Evolutionary conservation across 139 green algal genomes (phyloP).

Genomic region (Tetradesmus obliquus): DNA sequence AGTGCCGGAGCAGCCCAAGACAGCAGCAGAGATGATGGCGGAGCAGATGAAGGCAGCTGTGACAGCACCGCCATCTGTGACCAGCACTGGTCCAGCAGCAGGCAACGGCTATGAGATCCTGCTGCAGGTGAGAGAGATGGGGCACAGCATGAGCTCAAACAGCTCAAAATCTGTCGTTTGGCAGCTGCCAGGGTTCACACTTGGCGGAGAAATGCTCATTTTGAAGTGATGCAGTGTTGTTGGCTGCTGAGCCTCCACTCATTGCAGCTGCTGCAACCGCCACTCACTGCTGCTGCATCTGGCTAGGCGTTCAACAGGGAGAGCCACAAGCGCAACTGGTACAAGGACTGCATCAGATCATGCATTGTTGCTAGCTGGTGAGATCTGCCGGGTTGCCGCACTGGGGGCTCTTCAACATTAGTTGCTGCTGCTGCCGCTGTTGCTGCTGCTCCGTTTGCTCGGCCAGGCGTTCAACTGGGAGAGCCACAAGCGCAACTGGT

Average conservation of each 20-base stretch:
- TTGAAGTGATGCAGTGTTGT: not conserved
- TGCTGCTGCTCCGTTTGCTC: not conserved
- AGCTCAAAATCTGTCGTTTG: no score
- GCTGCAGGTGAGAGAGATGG: constrained; percentile 73
- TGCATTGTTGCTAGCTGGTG: not conserved
- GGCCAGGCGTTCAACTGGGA: constrained; percentile 96
- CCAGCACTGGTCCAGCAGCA: constrained; percentile 70
- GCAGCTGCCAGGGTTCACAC: no score
- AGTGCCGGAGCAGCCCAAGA: constrained; percentile 57
- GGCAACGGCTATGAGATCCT: constrained; percentile 95
- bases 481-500: constrained; percentile 78
- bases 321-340: not conserved
- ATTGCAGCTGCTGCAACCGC: no score
- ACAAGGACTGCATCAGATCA: not conserved
- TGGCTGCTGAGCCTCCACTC: not conserved
- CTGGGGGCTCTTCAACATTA: not conserved
- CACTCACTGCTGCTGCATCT: not conserved
- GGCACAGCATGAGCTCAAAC: no score
- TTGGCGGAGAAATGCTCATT: no score
- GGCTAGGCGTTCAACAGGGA: not conserved
- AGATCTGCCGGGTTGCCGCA: not conserved
- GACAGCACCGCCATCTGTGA: constrained; percentile 39
- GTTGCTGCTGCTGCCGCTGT: not conserved
- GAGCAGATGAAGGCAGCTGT: constrained; percentile 62
- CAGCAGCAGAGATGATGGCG: constrained; percentile 56